Base-by-base conservation (phyloP, 2,329 filamentous ascomycete species). In the Alternaria sp. region DNA sequence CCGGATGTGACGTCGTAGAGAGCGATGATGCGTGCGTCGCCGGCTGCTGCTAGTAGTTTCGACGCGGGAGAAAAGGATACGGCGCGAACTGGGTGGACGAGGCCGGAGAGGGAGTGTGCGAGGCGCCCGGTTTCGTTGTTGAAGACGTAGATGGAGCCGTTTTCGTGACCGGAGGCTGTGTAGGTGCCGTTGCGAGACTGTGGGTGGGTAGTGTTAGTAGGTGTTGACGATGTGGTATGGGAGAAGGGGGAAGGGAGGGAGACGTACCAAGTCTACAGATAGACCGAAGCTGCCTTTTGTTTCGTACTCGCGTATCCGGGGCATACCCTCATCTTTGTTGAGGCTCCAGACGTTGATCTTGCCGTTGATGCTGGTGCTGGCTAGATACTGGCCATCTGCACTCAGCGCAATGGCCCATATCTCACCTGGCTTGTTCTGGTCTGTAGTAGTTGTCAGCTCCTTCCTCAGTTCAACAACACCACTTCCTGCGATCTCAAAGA, bases 271-370 rank as follows among this genome's bases (percentile, higher is more conserved):
- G 78, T 96, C 94, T 65, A 99, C 89, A 73, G 91, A 91, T 82
- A 96, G 88, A 40, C 93, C 95, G 81, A 97, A 98, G 79, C 91
- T 95, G 13, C 93, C 93, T 71, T 95, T 93, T 1, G 95, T 97
- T 83, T 97, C 93, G 75, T 96, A 97, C 73, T 94, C 89, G 54
- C 89, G 86, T 64, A 96, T 89, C 80, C 91, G 92, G 59, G 86
- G 83, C 69, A 84, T 84, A 21, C 82, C 80, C 40, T 87, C 84
- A 5, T 79, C 79, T 40, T 83, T 81, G 12, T 80, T 73, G 17
- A 82, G 77, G 76, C 97, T 90, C 93, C 94, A 98, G 44, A 98
- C 91, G 72, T 94, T 93, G 75, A 98, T 89, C 58, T 91, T 88
- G 4, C 96, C 96, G 76, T 96, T 92, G 73, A 93, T 91, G 4